Evolutionary conservation across 441 rosid genomes (phyloP).

Genomic region (Sinapis alba): DNA sequence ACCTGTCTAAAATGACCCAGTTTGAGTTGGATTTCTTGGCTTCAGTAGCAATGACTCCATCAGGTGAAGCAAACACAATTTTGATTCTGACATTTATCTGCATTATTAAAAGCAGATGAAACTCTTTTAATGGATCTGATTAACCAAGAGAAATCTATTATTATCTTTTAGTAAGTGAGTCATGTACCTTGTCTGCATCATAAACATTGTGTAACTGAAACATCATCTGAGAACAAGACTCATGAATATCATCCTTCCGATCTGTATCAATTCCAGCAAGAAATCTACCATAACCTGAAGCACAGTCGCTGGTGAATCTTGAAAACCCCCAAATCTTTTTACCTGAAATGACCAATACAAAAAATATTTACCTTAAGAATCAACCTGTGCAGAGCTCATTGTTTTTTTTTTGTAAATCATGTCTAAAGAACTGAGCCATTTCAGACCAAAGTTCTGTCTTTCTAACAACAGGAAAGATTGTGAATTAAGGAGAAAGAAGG

Average conservation of each 20-base stretch:
- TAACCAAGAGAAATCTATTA: neutral
- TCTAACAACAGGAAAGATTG: neutral
- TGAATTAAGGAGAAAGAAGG: slow-evolving; percentile 10
- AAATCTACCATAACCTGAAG: slow-evolving; percentile 52
- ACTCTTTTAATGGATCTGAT: slow-evolving; percentile 7
- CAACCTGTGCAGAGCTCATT: neutral
- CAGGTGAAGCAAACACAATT: slow-evolving; percentile 52
- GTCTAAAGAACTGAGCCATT: neutral
- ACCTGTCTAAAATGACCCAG: slow-evolving; percentile 78
- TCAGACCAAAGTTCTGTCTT: slow-evolving; percentile 7
- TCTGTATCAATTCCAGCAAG: slow-evolving; percentile 56
- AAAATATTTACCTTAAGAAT: slow-evolving; percentile 12
- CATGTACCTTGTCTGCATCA: slow-evolving; percentile 62
- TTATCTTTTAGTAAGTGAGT: neutral
- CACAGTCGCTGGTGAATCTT: slow-evolving; percentile 65
- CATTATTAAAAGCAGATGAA: slow-evolving; percentile 17
- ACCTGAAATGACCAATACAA: slow-evolving; percentile 42
- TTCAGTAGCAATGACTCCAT: slow-evolving; percentile 70
- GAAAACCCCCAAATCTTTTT: slow-evolving; percentile 68
- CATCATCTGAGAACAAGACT: slow-evolving; percentile 69
- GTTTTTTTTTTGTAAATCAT: neutral
- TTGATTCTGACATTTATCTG: slow-evolving; percentile 72
- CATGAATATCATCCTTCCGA: slow-evolving; percentile 62
- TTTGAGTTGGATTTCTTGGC: slow-evolving; percentile 61
- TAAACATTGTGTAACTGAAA: slow-evolving; percentile 61